These are phyloP conservation scores for Fusarium haematococcum DNA, from an alignment of 2,329 filamentous ascomycete species.

Conservation along the genomic window DNA sequence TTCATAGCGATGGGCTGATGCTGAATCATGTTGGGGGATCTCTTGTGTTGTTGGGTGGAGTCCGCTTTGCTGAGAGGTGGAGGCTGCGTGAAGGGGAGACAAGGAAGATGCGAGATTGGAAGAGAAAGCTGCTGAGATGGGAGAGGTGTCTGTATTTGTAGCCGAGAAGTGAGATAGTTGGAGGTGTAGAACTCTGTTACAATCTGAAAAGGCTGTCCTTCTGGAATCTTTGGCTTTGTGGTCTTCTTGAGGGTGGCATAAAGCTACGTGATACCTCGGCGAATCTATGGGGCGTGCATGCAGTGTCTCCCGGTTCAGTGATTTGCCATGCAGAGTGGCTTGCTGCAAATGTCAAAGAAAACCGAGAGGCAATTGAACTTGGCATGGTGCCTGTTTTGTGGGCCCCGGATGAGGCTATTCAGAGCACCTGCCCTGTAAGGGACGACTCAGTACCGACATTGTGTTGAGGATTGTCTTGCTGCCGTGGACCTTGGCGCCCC, in stretches of 20 bases:
- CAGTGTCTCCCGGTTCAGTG: not conserved
- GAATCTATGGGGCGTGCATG: not conserved
- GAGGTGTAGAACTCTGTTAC: not conserved
- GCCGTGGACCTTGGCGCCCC: not conserved
- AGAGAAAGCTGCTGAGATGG: not conserved
- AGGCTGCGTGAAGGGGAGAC: not conserved
- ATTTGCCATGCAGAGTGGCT: not conserved
- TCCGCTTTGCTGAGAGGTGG: not conserved
- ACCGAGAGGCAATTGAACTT: not conserved
- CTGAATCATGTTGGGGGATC: not conserved
- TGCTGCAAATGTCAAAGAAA: not conserved
- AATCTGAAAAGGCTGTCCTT: not conserved
- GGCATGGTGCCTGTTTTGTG: not conserved
- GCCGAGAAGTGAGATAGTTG: too few species aligned
- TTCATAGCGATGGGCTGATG: not conserved
- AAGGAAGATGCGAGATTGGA: not conserved
- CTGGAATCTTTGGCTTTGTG: not conserved
- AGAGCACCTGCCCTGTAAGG: not conserved
- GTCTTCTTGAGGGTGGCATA: not conserved
- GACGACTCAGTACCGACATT: too few species aligned
- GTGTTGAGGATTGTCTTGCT: not conserved
- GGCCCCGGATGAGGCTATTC: not conserved
- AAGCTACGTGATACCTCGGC: not conserved
- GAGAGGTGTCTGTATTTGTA: not conserved
- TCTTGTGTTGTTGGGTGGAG: not conserved